Evolutionary conservation across 768 basidiomycete species (phyloP).

Genomic region (Tylopilus balloui): DNA sequence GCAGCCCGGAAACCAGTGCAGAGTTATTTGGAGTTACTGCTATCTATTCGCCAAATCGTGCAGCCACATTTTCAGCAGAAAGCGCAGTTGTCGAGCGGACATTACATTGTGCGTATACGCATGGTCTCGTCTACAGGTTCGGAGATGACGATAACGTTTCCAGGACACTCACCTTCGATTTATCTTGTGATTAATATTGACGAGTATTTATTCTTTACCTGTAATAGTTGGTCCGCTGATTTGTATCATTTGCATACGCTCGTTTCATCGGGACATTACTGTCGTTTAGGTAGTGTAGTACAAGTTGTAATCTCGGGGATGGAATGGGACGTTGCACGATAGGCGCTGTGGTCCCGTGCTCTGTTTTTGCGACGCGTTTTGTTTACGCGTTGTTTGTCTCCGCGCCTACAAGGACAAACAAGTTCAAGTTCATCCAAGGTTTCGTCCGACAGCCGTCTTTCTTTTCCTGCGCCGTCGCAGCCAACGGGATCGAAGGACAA

Average conservation of each 20-base stretch:
- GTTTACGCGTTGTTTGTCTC: slow-evolving; percentile 31
- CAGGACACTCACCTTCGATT: slow-evolving; percentile 31
- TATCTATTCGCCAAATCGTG: slow-evolving; percentile 54
- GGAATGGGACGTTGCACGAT: not conserved
- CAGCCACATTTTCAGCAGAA: slow-evolving; percentile 62
- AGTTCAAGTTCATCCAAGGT: slow-evolving; percentile 28
- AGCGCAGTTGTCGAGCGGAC: slow-evolving; percentile 70
- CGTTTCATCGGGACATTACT: not conserved
- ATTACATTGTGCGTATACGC: slow-evolving; percentile 47
- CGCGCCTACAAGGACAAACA: slow-evolving; percentile 30
- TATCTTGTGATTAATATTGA: slow-evolving; percentile 22
- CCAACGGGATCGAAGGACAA: slow-evolving; percentile 14
- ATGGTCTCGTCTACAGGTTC: not conserved
- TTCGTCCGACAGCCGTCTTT: slow-evolving; percentile 9
- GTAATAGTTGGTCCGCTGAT: not conserved
- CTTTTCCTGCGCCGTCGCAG: slow-evolving; percentile 17
- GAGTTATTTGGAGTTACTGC: slow-evolving; percentile 61
- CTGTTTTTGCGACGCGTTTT: slow-evolving; percentile 19
- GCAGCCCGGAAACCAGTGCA: slow-evolving; percentile 50
- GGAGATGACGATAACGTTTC: not conserved
- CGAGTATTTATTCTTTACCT: slow-evolving; percentile 6
- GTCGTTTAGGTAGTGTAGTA: not conserved
- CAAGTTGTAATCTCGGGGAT: slow-evolving; percentile 2
- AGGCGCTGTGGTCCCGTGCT: slow-evolving; percentile 18
- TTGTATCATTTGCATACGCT: not conserved